Conservation (phyloP, 192 early-diverging fungal genomes). For the Backusella macrospora region DNA sequence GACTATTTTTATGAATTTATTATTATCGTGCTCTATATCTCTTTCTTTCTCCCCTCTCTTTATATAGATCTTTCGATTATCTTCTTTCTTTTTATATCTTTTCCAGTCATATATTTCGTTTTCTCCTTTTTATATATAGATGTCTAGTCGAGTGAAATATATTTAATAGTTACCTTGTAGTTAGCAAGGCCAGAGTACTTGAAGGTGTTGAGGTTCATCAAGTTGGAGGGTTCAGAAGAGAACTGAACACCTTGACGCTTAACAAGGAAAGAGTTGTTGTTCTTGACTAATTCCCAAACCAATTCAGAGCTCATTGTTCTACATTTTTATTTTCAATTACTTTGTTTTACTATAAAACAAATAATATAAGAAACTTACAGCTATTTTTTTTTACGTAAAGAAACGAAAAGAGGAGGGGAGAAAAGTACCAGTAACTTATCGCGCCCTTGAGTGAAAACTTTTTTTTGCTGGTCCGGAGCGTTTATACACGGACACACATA, state of each 20-base stretch:
- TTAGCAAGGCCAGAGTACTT: constrained; percentile 83
- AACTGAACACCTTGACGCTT: constrained; percentile 79
- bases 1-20: constrained; percentile 44
- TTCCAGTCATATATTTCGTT: too few species aligned
- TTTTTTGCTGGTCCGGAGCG: background rate
- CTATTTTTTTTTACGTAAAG: constrained; percentile 11
- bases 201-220: constrained; percentile 78
- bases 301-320: constrained; percentile 45
- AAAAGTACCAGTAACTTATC: background rate
- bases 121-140: too few species aligned
- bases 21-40: background rate
- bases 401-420: constrained; percentile 5
- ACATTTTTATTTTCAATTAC: background rate
- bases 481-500: too few species aligned
- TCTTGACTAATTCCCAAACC: constrained; percentile 69
- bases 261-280: constrained; percentile 77
- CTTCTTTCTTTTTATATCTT: too few species aligned
- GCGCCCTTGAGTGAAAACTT: constrained; percentile 13
- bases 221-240: constrained; percentile 73
- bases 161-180: constrained; percentile 58
- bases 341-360: background rate
- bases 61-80: background rate
- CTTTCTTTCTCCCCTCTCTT: background rate
- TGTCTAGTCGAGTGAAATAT: too few species aligned
- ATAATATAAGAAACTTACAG: background rate